Conservation (phyloP, 169 alveolate species). For the Plasmodium inui region DNA sequence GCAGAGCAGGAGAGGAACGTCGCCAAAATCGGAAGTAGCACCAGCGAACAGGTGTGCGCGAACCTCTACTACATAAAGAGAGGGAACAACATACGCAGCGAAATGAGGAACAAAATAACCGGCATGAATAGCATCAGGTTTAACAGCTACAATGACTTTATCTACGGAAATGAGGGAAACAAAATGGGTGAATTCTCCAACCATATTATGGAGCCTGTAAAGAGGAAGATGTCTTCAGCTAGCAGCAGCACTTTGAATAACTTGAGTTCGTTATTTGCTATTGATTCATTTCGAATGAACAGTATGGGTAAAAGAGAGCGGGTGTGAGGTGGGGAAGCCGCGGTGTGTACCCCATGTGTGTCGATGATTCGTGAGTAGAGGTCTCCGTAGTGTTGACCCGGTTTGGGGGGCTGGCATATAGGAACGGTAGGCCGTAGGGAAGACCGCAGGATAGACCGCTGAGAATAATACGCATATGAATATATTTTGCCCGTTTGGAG, state of each 20-base stretch:
- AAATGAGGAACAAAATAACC: not conserved
- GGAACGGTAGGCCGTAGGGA: too few relatives aligned
- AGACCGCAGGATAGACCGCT: too few relatives aligned
- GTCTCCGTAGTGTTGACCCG: too few relatives aligned
- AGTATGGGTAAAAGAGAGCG: not conserved
- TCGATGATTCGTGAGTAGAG: too few relatives aligned
- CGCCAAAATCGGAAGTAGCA: not conserved
- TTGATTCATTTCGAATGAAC: not conserved
- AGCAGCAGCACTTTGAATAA: constrained; percentile 9
- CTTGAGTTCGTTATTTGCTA: not conserved
- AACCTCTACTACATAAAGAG: not conserved
- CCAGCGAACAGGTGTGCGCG: not conserved
- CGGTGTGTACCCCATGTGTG: not conserved
- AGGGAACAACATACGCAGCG: constrained; percentile 17
- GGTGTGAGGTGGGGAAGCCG: not conserved
- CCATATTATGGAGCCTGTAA: constrained; percentile 5
- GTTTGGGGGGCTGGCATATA: too few relatives aligned
- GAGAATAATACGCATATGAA: too few relatives aligned
- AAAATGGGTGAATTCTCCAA: not conserved
- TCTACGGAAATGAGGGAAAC: not conserved
- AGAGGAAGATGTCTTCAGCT: not conserved
- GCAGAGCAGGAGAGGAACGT: not conserved
- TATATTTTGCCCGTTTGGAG: too few relatives aligned
- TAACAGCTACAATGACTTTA: constrained; percentile 18
- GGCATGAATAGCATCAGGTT: not conserved